Evolutionary conservation across 495 filamentous ascomycete genomes (phyloP), one percentile per base, ranked within the genome.

Genomic region (Rhypophila decipiens): DNA sequence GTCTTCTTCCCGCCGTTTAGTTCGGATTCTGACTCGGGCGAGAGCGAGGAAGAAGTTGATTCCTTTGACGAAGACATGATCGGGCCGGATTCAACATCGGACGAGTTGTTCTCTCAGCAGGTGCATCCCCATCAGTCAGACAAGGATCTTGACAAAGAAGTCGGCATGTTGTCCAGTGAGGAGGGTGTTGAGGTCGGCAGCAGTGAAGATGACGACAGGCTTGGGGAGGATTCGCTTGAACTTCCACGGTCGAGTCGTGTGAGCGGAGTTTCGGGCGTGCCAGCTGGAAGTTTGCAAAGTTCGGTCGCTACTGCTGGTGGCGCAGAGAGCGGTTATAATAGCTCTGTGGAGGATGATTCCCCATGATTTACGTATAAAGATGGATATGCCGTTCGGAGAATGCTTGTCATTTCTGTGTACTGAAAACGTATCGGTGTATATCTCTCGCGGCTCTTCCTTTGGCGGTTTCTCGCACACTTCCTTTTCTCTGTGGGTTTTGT

Each of bases 281-380:
- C 39, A 33, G 1, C 29, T 27, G 27, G 36, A 56, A 11, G 5
- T 61, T 8, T 53, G 53, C 24, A 69, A 17, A 72, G 72, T 40
- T 72, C 66, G 17, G 69, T 55, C 20, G 70, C 68, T 2, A 75
- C 73, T 18, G 64, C 68, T 9, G 66, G 68, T 41, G 69, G 61
- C 23, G 65, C 64, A 23, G 61, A 51, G 31, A 75, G 70, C 49
- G 67, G 63, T 4, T 69, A 67, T 31, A 61, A 55, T 37, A 72
- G 65, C 19, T 63, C 60, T 13, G 51, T 66, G 43, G 66, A 70
- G 39, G 68, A 71, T 22, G 49, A 42, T 39, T n/a, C n/a, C n/a
- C n/a, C n/a, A n/a, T n/a, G n/a, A n/a, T n/a, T n/a, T n/a, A n/a
- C n/a, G n/a, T n/a, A n/a, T n/a, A n/a, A n/a, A n/a, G n/a, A n/a